Conservation (phyloP, 2,329 filamentous ascomycete genomes). For the Penicillium sp. region DNA sequence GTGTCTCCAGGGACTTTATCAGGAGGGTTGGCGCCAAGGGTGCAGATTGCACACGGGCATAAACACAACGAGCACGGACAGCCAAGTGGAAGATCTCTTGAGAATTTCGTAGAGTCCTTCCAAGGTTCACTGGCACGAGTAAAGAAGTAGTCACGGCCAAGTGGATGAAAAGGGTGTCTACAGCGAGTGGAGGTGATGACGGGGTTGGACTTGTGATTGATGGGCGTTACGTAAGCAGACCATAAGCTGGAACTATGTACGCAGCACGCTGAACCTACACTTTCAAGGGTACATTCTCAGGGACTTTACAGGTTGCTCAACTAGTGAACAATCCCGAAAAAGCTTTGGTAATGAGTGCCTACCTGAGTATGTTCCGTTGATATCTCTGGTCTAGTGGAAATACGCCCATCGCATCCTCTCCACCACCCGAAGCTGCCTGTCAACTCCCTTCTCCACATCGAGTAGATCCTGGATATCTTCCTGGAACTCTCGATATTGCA, state of each 20-base stretch:
- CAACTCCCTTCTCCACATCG: slow-evolving; percentile 70
- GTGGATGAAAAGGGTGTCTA: slow-evolving; percentile 11
- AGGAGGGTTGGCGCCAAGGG: slow-evolving; percentile 7
- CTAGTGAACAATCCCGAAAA: not conserved
- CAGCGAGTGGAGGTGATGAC: slow-evolving; percentile 17
- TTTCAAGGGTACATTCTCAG: too few species aligned
- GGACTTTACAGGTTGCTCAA: not conserved
- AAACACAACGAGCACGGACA: not conserved
- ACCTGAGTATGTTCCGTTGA: not conserved
- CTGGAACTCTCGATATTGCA: slow-evolving; percentile 76
- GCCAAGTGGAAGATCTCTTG: not conserved
- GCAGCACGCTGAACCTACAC: too few species aligned
- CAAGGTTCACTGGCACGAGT: not conserved
- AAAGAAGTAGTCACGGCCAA: not conserved
- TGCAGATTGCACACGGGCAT: slow-evolving; percentile 2
- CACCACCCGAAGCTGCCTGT: slow-evolving; percentile 70
- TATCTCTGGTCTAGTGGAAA: slow-evolving; percentile 56
- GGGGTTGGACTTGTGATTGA: slow-evolving; percentile 9
- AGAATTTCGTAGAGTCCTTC: not conserved
- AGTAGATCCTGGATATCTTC: slow-evolving; percentile 83
- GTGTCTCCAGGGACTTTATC: slow-evolving; percentile 13
- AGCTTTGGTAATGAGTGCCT: too few species aligned
- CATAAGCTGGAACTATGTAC: too few species aligned
- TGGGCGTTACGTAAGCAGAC: slow-evolving; percentile 16
- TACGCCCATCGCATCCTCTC: slow-evolving; percentile 89